Evolutionary conservation across 148 eudicot genomes (phyloP).

Genomic region (Fagopyrum esculentum): DNA sequence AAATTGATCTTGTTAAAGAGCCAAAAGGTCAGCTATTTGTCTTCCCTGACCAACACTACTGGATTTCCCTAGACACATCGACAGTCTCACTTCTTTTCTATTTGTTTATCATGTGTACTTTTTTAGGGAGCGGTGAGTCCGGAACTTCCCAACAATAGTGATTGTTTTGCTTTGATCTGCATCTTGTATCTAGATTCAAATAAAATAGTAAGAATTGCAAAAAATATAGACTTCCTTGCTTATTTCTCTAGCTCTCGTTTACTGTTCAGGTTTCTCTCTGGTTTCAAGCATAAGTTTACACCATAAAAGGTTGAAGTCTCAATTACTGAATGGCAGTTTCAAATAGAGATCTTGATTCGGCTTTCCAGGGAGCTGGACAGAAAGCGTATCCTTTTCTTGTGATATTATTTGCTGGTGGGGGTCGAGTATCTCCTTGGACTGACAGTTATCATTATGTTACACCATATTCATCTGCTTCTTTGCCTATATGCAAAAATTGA

Average conservation of each 20-base stretch:
- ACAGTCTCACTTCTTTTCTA: not conserved
- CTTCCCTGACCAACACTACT: not conserved
- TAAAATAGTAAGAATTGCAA: not conserved
- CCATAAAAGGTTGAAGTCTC: not conserved
- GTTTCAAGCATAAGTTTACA: constrained; percentile 14
- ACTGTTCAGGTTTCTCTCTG: constrained; percentile 22
- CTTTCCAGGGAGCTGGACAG: constrained; percentile 94
- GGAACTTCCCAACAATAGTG: not conserved
- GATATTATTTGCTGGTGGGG: not conserved
- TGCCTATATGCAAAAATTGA: not conserved
- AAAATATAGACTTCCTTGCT: not conserved
- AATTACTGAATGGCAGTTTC: constrained; percentile 64
- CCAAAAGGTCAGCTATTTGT: not conserved
- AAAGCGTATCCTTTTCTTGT: constrained; percentile 82
- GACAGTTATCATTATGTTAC: not conserved
- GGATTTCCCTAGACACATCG: not conserved
- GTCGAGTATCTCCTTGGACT: not conserved
- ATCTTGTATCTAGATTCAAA: not conserved
- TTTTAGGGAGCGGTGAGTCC: not conserved
- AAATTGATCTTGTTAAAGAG: not conserved
- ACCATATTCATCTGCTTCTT: not conserved
- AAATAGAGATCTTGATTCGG: constrained; percentile 77
- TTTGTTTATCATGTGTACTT: not conserved
- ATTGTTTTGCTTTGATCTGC: not conserved
- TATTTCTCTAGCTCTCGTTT: not conserved